Conservation (phyloP, 768 basidiomycete species). For the Boletus tomentosulus region DNA sequence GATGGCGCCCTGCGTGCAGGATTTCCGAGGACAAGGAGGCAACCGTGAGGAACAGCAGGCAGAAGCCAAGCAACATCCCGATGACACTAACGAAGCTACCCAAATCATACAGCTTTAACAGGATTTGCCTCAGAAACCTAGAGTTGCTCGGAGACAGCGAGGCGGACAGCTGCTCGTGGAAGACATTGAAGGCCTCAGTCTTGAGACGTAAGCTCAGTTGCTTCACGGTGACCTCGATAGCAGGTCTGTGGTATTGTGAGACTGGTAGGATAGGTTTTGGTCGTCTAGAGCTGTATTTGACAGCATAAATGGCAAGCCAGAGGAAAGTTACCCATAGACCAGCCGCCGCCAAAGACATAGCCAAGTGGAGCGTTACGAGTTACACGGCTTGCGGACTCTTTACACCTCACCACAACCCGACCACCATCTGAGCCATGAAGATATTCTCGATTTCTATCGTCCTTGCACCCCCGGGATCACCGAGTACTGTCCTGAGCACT, state of each 20-base stretch:
- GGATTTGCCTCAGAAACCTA: slow-evolving; percentile 18
- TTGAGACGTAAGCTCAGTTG: slow-evolving; percentile 36
- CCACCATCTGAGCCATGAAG: slow-evolving; percentile 59
- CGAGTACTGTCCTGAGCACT: slow-evolving; percentile 59
- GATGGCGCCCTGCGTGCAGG: slow-evolving; percentile 1
- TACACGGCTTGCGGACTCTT: neutral
- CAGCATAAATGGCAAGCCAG: slow-evolving; percentile 26
- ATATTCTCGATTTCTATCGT: slow-evolving; percentile 77
- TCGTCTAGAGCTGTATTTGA: slow-evolving; percentile 20
- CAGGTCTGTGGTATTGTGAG: slow-evolving; percentile 17
- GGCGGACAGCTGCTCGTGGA: slow-evolving; percentile 43
- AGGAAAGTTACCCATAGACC: slow-evolving; percentile 20
- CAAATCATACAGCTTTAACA: slow-evolving; percentile 44
- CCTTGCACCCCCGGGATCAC: slow-evolving; percentile 58
- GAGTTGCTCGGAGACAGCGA: slow-evolving; percentile 32
- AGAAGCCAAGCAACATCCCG: slow-evolving; percentile 45
- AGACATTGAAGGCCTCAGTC: slow-evolving; percentile 46
- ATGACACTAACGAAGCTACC: slow-evolving; percentile 43
- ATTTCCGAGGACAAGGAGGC: slow-evolving; percentile 18
- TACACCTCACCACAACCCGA: neutral
- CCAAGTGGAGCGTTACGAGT: neutral
- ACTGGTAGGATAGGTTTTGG: slow-evolving; percentile 18
- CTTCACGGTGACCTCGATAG: slow-evolving; percentile 22
- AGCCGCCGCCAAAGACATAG: slow-evolving; percentile 18
- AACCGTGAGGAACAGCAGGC: slow-evolving; percentile 36